A percentile compares a stretch with the other conserved stretches of the same genome.
These are phyloP conservation scores for Leccinum ochraceum DNA, from an alignment of 768 basidiomycete genomes.

Conservation along the genomic window DNA sequence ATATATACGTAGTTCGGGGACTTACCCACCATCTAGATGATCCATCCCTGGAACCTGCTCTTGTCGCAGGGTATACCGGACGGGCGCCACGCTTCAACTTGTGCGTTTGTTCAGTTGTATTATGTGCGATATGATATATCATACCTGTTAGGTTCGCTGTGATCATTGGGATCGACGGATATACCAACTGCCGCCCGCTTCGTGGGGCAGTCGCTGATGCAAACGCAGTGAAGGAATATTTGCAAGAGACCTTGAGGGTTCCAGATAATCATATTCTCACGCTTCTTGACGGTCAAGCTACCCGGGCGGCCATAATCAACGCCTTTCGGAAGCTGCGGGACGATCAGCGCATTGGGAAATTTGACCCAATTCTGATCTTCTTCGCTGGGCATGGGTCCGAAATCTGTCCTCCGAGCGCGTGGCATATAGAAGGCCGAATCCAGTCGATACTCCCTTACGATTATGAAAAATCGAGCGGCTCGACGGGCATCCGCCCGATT, in stretches of 20 bases:
- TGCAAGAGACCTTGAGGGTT: no score
- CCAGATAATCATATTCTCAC: no score
- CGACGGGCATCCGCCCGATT: slow-evolving; percentile 31
- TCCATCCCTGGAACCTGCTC: neutral
- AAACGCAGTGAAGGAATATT: no score
- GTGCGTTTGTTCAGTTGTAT: neutral
- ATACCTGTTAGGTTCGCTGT: neutral
- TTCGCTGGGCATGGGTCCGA: slow-evolving; percentile 14
- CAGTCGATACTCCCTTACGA: slow-evolving; percentile 35
- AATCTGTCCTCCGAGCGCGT: slow-evolving; percentile 29
- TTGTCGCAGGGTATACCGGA: neutral
- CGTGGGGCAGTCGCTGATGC: no score
- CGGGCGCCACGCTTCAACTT: neutral
- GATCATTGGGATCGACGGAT: no score
- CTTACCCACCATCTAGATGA: neutral
- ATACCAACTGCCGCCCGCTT: no score
- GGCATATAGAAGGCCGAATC: slow-evolving; percentile 24
- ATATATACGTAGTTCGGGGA: neutral
- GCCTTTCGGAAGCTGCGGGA: no score
- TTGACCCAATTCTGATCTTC: no score
- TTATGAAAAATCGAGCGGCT: slow-evolving; percentile 21
- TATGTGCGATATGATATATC: neutral
- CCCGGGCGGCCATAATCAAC: no score
- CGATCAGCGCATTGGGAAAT: no score
- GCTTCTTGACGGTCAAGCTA: no score